Base-by-base conservation (phyloP, 2,329 filamentous ascomycete genomes). In the Davidsoniella australis region DNA sequence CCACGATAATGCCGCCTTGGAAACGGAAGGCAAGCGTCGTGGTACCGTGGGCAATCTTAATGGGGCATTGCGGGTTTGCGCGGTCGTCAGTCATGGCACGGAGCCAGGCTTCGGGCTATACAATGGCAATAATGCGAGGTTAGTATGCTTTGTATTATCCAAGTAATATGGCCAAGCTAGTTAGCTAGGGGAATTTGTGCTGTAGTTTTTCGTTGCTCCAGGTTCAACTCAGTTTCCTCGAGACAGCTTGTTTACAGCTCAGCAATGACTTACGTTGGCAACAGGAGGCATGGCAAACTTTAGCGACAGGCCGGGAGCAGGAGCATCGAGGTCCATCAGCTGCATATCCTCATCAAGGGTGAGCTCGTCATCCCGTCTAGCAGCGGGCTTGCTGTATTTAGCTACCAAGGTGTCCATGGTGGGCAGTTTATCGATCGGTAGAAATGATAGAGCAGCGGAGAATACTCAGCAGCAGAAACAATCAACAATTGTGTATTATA, bases 21-120 rank as follows among this genome's bases (percentile, higher is more conserved):
- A 96, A 98, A 63, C 89, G 81, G 76, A 98, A 98, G 55, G 88
- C 89, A 54, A 98, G 80, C 47, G 91, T 98, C 53, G 91, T 98
- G 54, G 91, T 98, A 63, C 91, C 91, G 77, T 98, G 91, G 56
- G 91, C 91, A 61, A 98, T 88, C 76, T 98, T 98, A 76, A 98
- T 98, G 58, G 91, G 91, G 68, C 88, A 95, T 68, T 84, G 79
- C 53, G 91, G 87, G 73, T 98, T 98, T 60, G 87, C 81, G 67
- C 88, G 81, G 76, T 98, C 91, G 71, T 98, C 91, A 58, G 91
- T 96, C 66, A 86, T 86, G 58, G 91, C 85, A 63, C 91, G 88
- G 61, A 98, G 85, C 83, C 91, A 98, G 61, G 86, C 79, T 56
- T 87, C 84, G 58, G 86, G 84, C 85, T 94, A 63, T 1, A 12